These are phyloP conservation scores for Neurospora tetrasperma DNA, from an alignment of 495 filamentous ascomycete genomes.

Conservation along the genomic window DNA sequence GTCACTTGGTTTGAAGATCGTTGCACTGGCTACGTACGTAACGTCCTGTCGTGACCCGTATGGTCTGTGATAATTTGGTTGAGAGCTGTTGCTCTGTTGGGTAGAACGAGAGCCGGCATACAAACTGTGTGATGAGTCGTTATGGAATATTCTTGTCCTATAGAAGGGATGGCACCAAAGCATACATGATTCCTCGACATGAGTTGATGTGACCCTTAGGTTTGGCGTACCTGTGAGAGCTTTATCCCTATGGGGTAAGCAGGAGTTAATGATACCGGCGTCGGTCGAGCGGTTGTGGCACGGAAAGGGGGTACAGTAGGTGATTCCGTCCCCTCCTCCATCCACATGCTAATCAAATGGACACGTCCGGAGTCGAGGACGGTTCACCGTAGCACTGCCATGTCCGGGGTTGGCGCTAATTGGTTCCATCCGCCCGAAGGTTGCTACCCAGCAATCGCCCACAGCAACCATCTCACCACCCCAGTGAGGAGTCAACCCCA, in stretches of 20 bases:
- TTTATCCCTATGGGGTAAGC: not conserved
- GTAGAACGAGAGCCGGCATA: not conserved
- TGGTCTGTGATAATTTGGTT: too few species aligned
- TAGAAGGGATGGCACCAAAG: not conserved
- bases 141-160: not conserved
- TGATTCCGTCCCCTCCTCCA: not conserved
- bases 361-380: constrained; percentile 2
- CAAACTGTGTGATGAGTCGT: not conserved
- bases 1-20: not conserved
- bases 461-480: constrained; percentile 9
- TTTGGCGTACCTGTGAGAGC: not conserved
- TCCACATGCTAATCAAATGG: constrained; percentile 1
- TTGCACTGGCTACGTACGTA: not conserved
- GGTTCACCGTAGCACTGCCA: not conserved
- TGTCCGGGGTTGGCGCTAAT: constrained; percentile 8
- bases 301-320: not conserved
- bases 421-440: constrained; percentile 22
- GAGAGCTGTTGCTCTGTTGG: not conserved
- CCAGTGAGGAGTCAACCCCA: not conserved
- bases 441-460: constrained; percentile 2
- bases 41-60: not conserved
- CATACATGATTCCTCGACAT: not conserved
- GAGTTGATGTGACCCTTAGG: not conserved
- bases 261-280: not conserved
- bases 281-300: not conserved